Evolutionary conservation across 148 eudicot species (phyloP), one percentile per base, ranked within the genome.

Genomic region (Heliamphora exappendiculata): DNA sequence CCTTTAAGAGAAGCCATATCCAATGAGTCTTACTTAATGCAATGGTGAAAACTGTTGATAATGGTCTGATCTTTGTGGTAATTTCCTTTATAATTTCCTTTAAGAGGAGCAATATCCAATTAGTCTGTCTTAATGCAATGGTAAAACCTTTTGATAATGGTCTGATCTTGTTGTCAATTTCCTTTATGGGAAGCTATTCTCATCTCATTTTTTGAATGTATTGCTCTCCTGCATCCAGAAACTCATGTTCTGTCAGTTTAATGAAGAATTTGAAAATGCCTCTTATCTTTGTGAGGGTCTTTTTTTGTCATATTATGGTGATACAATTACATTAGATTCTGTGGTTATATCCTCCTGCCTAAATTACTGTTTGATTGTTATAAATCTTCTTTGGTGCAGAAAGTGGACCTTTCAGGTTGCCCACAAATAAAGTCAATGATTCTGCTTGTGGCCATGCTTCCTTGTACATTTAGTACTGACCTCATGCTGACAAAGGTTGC

Each of bases 371-470:
- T 49, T 39, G 28, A n/a, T 58, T 74, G 53, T 22, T 59, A 62
- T 70, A 33, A 50, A 47, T 45, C 63, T 59, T 45, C 41, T 59
- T 58, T 50, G 50, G 50, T 89, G 89, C 88, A 94, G 98, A 88
- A 79, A 84, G 78, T 94, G 72, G 97, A 94, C 77, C 86, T 94
- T 78, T 89, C 97, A 55, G 87, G 96, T 68, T 94, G 97, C 87
- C 88, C 92, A 72, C 97, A 92, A 81, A 81, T 91, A 36, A 88
- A 77, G 42, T 68, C 79, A 39, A 70, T 49, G 19, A 67, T 76
- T 81, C 55, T 94, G 55, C 88, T 90, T 49, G 70, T 85, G 62
- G 86, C 93, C 20, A 47, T 92, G 66, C 85, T 90, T 87, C 90
- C 87, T 59, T 36, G 73, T 80, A 70, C 84, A 75, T 55, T 51